Evolutionary conservation across 768 basidiomycete species (phyloP).

Genomic region (Macrocybe gigantea): DNA sequence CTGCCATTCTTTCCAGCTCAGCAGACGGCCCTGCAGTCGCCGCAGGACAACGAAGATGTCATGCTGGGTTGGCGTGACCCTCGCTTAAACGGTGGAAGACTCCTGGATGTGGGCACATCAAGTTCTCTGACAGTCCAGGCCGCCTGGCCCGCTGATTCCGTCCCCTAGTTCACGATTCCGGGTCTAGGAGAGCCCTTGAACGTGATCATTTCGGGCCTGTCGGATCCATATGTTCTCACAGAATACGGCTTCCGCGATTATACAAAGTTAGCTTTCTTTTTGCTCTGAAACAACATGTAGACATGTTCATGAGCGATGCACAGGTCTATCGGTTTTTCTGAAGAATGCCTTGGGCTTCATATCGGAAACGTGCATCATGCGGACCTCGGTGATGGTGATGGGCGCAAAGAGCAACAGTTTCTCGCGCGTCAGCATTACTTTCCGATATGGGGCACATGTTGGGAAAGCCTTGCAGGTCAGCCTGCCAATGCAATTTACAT

Average conservation of each 20-base stretch:
- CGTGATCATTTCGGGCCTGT: conserved; percentile 71
- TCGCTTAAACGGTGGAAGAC: conserved; percentile 61
- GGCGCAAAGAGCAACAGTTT: conserved; percentile 59
- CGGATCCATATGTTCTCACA: conserved; percentile 77
- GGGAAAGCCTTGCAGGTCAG: conserved; percentile 73
- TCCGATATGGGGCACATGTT: conserved; percentile 80
- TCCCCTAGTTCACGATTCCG: conserved; percentile 54
- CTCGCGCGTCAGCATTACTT: conserved; percentile 75
- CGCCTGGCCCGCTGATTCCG: background rate
- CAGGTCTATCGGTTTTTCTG: conserved; percentile 77
- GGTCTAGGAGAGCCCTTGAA: conserved; percentile 78
- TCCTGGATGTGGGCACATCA: conserved; percentile 61
- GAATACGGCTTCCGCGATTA: conserved; percentile 66
- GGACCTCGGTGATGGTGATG: conserved; percentile 79
- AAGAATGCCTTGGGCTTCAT: conserved; percentile 79
- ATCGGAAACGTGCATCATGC: conserved; percentile 72
- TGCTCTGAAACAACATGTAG: background rate
- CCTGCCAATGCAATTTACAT: background rate
- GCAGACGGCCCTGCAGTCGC: conserved; percentile 4
- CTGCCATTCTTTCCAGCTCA: background rate
- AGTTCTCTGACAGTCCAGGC: background rate
- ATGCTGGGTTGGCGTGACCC: conserved; percentile 58
- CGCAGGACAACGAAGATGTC: background rate
- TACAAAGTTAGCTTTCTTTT: conserved; percentile 44
- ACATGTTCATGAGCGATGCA: background rate